phyloP scores from a whole-genome alignment of 805 yeast genomes.

The Groenewaldozyma tartarivorans region DNA sequence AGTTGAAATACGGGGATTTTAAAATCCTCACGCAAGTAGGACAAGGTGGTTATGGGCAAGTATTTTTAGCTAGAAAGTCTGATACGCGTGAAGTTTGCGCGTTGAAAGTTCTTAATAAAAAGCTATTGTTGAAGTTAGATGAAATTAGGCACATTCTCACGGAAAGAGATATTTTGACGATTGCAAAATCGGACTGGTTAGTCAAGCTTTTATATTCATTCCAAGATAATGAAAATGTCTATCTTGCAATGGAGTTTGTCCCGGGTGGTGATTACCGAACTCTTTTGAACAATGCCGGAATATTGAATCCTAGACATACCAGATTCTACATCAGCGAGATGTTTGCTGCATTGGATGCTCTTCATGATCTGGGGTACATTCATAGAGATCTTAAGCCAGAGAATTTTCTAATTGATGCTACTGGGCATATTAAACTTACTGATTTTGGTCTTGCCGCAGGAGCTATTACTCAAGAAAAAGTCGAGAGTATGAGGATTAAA shows the following conservation, averaged over 20 bases:
- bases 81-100: slow-evolving; percentile 96
- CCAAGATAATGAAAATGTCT: slow-evolving; percentile 84
- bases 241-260: slow-evolving; percentile 98
- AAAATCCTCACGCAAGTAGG: slow-evolving; percentile 97
- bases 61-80: slow-evolving; percentile 86
- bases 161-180: slow-evolving; percentile 94
- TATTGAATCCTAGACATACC: slow-evolving; percentile 88
- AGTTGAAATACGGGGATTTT: slow-evolving; percentile 91
- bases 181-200: slow-evolving; percentile 91
- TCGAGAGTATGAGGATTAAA: slow-evolving; percentile 74
- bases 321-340: slow-evolving; percentile 91
- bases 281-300: slow-evolving; percentile 83
- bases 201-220: slow-evolving; percentile 90
- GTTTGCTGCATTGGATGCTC: slow-evolving; percentile 89
- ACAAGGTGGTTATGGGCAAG: slow-evolving; percentile 99
- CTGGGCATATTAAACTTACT: slow-evolving; percentile 86
- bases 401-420: slow-evolving; percentile 78
- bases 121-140: slow-evolving; percentile 74
- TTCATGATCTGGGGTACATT: slow-evolving; percentile 91
- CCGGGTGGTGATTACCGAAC: slow-evolving; percentile 99
- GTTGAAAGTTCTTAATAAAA: slow-evolving; percentile 80
- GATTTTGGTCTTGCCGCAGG: slow-evolving; percentile 98
- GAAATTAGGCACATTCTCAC: slow-evolving; percentile 94
- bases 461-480: slow-evolving; percentile 81
- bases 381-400: slow-evolving; percentile 97